Evolutionary conservation across 805 yeast species (phyloP).

Genomic region (Wilhelminamyces savonicus): DNA sequence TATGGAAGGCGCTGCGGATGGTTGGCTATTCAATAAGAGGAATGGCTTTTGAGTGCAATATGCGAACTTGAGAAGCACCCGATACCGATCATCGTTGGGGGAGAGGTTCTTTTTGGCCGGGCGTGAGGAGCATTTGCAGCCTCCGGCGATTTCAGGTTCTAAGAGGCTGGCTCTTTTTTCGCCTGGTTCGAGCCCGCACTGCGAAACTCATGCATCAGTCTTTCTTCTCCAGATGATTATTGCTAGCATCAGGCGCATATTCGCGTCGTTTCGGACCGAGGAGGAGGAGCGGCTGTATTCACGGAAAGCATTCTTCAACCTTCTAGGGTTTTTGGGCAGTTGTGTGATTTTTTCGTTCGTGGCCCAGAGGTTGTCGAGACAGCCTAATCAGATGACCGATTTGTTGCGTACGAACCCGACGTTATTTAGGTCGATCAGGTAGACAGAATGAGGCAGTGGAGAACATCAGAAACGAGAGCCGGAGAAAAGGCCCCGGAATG

Average conservation of each 20-base stretch:
- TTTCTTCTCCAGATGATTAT: conserved; percentile 55
- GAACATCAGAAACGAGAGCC: too few species aligned
- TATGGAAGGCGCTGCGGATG: conserved; percentile 55
- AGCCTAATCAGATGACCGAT: too few species aligned
- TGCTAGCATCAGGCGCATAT: conserved; percentile 71
- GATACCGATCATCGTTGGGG: conserved; percentile 57
- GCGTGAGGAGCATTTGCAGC: too few species aligned
- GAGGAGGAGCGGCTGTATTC: conserved; percentile 79
- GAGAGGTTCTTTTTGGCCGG: conserved; percentile 25
- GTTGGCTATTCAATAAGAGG: conserved; percentile 37
- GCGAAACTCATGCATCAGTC: too few species aligned
- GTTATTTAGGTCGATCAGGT: too few species aligned
- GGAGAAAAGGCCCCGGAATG: too few species aligned
- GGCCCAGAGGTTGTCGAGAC: conserved; percentile 50
- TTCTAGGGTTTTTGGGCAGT: conserved; percentile 74
- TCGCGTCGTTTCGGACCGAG: conserved; percentile 77
- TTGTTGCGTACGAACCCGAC: too few species aligned
- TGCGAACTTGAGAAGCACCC: conserved; percentile 50
- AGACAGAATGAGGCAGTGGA: too few species aligned
- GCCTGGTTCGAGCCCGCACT: background rate
- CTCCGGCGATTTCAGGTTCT: background rate
- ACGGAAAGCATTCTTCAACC: conserved; percentile 68
- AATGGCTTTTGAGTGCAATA: conserved; percentile 55
- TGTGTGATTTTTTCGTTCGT: conserved; percentile 77
- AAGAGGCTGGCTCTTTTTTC: background rate